Evolutionary conservation across 306 rosid species (phyloP), one percentile per base, ranked within the genome.

Genomic region (Canavalia ensiformis): DNA sequence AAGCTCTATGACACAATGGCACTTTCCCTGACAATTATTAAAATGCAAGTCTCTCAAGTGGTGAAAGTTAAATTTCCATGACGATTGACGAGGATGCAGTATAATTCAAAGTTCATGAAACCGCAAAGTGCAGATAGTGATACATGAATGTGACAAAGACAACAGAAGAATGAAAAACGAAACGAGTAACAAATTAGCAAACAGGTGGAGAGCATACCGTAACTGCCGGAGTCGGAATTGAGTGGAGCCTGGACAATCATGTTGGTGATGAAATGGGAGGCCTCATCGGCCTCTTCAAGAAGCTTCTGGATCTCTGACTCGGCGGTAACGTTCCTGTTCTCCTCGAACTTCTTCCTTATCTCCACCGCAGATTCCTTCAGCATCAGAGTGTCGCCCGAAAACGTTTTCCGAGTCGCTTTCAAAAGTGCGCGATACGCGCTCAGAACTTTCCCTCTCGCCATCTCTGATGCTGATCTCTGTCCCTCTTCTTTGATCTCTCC

Each of bases 241-340:
- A 90, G 96, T 56, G 87, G 91, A 50, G 98, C 99, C 82, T 95
- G 98, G 78, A 95, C 91, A 81, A 95, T 77, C 97, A 91, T 93
- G 86, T 80, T 80, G 87, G 93, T 70, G 77, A 95, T 85, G 90
- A 95, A 95, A 73, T 84, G 88, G 30, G 96, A 86, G 72, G 98
- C 98, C 81, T 95, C 98, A 6, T 66, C 76, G 5, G 99, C 99
- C 58, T 93, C 93, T 58, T 78, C 85, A 46, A 95, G 93, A 33
- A 87, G 94, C 74, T 76, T 88, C 83, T 87, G 97, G 88, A 93
- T 90, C 90, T 93, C 98, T 0, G 69, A 45, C 11, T 89, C 92
- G 10, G 97, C 88, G 70, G 82, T 78, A 51, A 90, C 93, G 13
- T 73, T 68, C 67, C 62, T 80, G 79, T 90, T 95, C 76, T 95